Evolutionary conservation across 768 basidiomycete genomes (phyloP).

Genomic region (Termitomyces sp.): DNA sequence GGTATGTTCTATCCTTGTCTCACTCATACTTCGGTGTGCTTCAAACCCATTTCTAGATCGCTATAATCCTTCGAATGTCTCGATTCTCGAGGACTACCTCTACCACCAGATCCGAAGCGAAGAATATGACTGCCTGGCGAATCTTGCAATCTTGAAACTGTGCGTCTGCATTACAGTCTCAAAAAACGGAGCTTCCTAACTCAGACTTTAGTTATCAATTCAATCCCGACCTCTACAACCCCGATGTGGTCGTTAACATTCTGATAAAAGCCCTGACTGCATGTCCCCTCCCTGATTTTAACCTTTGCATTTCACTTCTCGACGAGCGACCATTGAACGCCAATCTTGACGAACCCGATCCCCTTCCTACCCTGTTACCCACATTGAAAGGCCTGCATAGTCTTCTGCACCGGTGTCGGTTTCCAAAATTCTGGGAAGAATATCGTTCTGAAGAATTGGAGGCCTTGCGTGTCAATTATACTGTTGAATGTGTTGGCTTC

Average conservation of each 20-base stretch:
- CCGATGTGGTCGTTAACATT: conserved; percentile 91
- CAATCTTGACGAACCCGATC: conserved; percentile 77
- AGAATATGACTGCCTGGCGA: conserved; percentile 93
- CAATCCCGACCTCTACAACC: conserved; percentile 89
- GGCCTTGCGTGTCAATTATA: conserved; percentile 79
- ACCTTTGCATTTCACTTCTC: conserved; percentile 89
- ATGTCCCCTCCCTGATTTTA: conserved; percentile 88
- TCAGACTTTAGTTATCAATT: conserved; percentile 79
- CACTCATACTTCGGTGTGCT: neutral
- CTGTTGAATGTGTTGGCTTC: conserved; percentile 78
- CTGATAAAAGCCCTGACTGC: conserved; percentile 88
- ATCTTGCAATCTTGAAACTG: conserved; percentile 93
- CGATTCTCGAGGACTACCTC: conserved; percentile 94
- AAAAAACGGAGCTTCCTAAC: neutral
- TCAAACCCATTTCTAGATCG: conserved; percentile 56
- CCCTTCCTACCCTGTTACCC: conserved; percentile 68
- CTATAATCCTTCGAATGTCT: conserved; percentile 93
- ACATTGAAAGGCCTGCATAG: conserved; percentile 62
- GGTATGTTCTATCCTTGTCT: conserved; percentile 44
- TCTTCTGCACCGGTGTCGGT: conserved; percentile 79
- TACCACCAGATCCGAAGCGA: conserved; percentile 89
- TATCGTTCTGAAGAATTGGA: conserved; percentile 72
- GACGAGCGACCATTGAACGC: conserved; percentile 62
- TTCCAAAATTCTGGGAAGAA: conserved; percentile 80
- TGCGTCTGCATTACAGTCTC: conserved; percentile 29